Evolutionary conservation across 495 filamentous ascomycete genomes (phyloP).

Genomic region (Penicillium bialowiezense): DNA sequence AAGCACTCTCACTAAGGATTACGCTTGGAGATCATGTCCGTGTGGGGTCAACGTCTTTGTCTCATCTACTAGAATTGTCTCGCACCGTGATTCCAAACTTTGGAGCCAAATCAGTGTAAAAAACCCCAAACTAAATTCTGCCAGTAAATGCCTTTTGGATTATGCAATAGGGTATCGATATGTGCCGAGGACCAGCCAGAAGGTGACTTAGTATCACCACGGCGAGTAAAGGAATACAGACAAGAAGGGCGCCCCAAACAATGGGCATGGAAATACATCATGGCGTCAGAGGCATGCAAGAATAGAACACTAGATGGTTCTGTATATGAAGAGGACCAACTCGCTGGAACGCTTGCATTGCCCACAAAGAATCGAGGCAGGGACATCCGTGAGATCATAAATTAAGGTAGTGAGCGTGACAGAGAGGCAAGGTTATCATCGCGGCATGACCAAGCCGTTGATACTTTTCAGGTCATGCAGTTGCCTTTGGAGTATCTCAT

Average conservation of each 20-base stretch:
- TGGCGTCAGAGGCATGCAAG: neutral
- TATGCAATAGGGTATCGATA: slow-evolving; percentile 11
- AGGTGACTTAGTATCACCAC: slow-evolving; percentile 1
- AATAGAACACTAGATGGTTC: slow-evolving; percentile 15
- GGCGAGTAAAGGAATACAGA: neutral
- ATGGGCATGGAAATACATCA: slow-evolving; percentile 16
- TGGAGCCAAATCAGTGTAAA: neutral
- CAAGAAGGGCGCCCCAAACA: neutral
- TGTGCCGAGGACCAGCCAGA: neutral
- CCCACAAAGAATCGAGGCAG: slow-evolving; percentile 6
- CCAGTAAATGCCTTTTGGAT: neutral
- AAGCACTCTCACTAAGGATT: no score
- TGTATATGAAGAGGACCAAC: neutral
- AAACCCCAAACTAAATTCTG: neutral
- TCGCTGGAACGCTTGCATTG: slow-evolving; percentile 18
- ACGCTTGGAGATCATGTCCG: no score
- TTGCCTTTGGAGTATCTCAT: slow-evolving; percentile 49
- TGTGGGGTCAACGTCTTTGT: no score
- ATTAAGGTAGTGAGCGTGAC: slow-evolving; percentile 23
- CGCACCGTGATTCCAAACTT: no score
- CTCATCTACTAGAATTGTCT: no score
- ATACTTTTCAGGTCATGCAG: slow-evolving; percentile 43
- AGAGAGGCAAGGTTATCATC: slow-evolving; percentile 21
- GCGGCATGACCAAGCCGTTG: slow-evolving; percentile 43
- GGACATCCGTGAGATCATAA: slow-evolving; percentile 7